Evolutionary conservation across 768 basidiomycete species (phyloP).

Genomic region (Cyclocybe aegerita): DNA sequence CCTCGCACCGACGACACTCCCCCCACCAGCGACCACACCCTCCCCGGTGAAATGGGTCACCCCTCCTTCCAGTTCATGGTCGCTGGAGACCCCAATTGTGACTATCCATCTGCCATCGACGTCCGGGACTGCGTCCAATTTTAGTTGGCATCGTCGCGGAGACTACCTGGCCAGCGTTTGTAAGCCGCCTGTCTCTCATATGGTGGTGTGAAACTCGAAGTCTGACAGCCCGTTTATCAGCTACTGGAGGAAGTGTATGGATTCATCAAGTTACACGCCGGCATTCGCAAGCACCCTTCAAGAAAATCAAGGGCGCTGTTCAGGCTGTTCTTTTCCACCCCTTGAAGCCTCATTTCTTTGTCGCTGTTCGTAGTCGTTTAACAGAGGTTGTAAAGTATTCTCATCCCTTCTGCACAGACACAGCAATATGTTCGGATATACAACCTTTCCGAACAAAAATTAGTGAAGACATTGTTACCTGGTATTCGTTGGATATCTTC

Average conservation of each 20-base stretch:
- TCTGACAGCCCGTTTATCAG: conserved; percentile 41
- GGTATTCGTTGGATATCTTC: conserved; percentile 97
- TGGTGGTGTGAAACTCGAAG: neutral
- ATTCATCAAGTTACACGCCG: conserved; percentile 94
- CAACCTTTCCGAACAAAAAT: conserved; percentile 90
- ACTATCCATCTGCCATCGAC: conserved; percentile 60
- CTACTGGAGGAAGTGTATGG: conserved; percentile 80
- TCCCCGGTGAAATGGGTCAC: conserved; percentile 75
- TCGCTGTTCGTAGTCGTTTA: conserved; percentile 66
- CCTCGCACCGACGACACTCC: conserved; percentile 64
- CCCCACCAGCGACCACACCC: conserved; percentile 51
- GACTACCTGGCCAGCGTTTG: conserved; percentile 96
- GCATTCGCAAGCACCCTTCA: conserved; percentile 98
- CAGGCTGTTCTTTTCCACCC: conserved; percentile 97
- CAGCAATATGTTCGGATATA: conserved; percentile 96
- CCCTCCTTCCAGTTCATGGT: conserved; percentile 41
- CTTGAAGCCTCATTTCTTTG: conserved; percentile 92
- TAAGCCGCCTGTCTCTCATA: conserved; percentile 42
- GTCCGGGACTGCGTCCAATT: conserved; percentile 74
- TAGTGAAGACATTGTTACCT: conserved; percentile 92
- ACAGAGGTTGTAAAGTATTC: conserved; percentile 9
- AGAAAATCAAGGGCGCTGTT: conserved; percentile 87
- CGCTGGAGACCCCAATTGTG: conserved; percentile 56
- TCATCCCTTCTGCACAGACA: conserved; percentile 53
- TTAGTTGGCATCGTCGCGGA: conserved; percentile 91